These are phyloP conservation scores for Oryza glaberrima DNA, from an alignment of 176 grass and related monocot species.

Conservation along the genomic window DNA sequence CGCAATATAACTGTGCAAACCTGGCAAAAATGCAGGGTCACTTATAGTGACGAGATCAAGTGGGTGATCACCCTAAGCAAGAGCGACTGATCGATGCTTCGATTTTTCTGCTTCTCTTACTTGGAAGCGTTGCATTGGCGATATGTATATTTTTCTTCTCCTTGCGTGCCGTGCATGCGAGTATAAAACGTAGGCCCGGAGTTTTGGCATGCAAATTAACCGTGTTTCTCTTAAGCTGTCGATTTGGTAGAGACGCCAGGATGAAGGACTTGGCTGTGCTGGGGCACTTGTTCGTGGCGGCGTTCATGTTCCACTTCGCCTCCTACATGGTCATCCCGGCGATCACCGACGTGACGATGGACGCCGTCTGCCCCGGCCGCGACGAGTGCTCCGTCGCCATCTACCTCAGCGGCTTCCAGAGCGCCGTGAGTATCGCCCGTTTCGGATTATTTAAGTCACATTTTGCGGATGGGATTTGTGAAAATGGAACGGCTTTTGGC, in stretches of 20 bases:
- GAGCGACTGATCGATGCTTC: constrained; percentile 9
- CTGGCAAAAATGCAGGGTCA: background rate
- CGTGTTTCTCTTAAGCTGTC: background rate
- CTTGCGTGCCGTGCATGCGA: background rate
- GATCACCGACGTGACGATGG: constrained; percentile 83
- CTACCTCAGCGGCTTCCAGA: constrained; percentile 83
- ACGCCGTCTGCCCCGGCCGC: constrained; percentile 65
- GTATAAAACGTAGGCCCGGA: constrained; percentile 27
- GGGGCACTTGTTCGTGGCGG: constrained; percentile 60
- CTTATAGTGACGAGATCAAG: constrained; percentile 1
- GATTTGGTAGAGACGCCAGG: background rate
- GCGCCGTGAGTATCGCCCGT: constrained; percentile 36
- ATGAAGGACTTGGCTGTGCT: constrained; percentile 68
- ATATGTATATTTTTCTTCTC: background rate
- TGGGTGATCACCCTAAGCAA: constrained; percentile 31
- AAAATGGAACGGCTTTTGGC: background rate
- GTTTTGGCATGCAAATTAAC: background rate
- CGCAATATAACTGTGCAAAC: background rate
- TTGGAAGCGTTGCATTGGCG: constrained; percentile 45
- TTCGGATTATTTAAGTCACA: background rate
- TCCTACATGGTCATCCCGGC: constrained; percentile 75
- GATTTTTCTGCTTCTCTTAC: constrained; percentile 15
- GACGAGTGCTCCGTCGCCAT: constrained; percentile 82
- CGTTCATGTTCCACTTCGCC: constrained; percentile 83
- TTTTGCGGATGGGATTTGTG: background rate